A percentile compares a stretch with the other conserved stretches of the same genome.
Evolutionary conservation across 2,329 filamentous ascomycete species (phyloP).

Genomic region (Furcasterigmium sp.): DNA sequence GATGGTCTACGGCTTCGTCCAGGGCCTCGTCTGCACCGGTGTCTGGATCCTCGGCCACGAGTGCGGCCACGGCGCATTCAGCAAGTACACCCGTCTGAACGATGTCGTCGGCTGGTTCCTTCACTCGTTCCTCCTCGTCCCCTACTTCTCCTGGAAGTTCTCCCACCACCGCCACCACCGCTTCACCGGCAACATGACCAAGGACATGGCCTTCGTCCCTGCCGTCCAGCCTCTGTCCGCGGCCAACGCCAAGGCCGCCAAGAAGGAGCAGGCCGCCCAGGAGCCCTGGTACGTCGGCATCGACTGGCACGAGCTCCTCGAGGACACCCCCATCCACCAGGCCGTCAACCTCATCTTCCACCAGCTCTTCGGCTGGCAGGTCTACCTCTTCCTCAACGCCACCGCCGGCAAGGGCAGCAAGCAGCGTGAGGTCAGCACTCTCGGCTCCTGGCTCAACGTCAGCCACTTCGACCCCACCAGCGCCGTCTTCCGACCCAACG

Average conservation of each 20-base stretch:
- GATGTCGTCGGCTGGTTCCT: constrained; percentile 56
- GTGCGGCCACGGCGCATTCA: constrained; percentile 65
- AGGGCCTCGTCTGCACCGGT: constrained; percentile 62
- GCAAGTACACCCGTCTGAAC: constrained; percentile 50
- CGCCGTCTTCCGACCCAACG: constrained; percentile 53
- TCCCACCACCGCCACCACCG: constrained; percentile 66
- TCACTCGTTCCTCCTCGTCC: constrained; percentile 63
- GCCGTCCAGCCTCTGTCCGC: neutral
- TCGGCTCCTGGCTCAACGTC: constrained; percentile 33
- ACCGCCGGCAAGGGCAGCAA: constrained; percentile 42
- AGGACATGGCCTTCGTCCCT: constrained; percentile 62
- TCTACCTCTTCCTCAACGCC: constrained; percentile 58
- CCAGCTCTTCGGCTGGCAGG: constrained; percentile 60
- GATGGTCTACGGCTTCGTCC: constrained; percentile 55
- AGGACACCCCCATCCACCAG: constrained; percentile 57
- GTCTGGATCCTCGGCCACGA: constrained; percentile 70
- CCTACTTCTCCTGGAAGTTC: constrained; percentile 70
- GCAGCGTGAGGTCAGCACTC: constrained; percentile 30
- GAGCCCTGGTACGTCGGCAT: constrained; percentile 28
- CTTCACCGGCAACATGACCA: constrained; percentile 62
- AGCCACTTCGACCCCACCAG: constrained; percentile 59
- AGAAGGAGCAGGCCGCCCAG: constrained; percentile 25
- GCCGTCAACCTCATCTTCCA: constrained; percentile 51
- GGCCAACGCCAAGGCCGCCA: neutral
- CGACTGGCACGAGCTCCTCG: constrained; percentile 48